Evolutionary conservation across 306 rosid species (phyloP), one percentile per base, ranked within the genome.

Genomic region (Sechiopsis laciniata): DNA sequence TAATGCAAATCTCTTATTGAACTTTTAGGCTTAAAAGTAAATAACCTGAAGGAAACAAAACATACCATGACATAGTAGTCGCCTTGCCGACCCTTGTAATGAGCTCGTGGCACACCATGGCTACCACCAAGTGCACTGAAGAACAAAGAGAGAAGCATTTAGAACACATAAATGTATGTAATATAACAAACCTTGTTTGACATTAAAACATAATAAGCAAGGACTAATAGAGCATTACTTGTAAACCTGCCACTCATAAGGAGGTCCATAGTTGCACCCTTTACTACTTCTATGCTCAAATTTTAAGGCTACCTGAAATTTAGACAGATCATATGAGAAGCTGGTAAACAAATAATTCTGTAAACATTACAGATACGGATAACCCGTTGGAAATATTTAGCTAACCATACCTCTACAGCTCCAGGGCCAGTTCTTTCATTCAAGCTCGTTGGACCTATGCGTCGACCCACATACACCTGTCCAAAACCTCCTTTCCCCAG

Each of bases 401-500:
- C 37, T 32, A 32, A 20, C 57, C 46, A 61, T 82, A 88, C 99
- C 92, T 94, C 99, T 20, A 87, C 56, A 82, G 97, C 97, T 74
- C 83, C 91, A 20, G 90, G 74, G 54, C 91, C 96, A 79, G 85
- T 74, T 83, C 89, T 91, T 78, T 86, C 96, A 42, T 32, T 88
- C 72, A 85, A 76, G 78, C 75, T 84, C 78, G 71, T 78, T 75
- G 77, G 68, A 80, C 83, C 55, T 65, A 80, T 48, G 58, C 91
- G 94, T 51, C 92, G 86, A 64, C 99, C 99, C 78, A 94, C 95
- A 78, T 86, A 94, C 57, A 94, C 99, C 85, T 94, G 97, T 37
- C 99, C 99, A 76, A 91, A 94, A 12, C 99, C 99, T 76, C 97
- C 99, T 86, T 89, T 91, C 22, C 99, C 99, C 77, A 84, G 76